phyloP scores from a whole-genome alignment of 2,329 filamentous ascomycete genomes.

The Blastomyces gilchristii region DNA sequence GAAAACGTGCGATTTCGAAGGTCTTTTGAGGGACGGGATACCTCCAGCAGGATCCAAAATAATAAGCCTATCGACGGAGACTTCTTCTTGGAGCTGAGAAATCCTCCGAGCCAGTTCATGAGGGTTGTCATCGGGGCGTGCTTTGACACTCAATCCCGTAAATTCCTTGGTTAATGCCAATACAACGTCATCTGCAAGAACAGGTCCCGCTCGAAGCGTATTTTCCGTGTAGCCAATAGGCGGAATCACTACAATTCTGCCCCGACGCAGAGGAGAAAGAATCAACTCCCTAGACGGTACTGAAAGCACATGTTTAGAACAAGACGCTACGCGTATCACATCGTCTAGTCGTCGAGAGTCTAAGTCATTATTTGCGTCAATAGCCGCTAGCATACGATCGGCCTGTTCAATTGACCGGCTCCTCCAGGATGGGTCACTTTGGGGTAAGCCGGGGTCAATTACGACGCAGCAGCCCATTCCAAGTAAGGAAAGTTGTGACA shows the following conservation, averaged over 20 bases:
- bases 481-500: constrained; percentile 71
- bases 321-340: constrained; percentile 33
- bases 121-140: constrained; percentile 37
- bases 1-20: constrained; percentile 63
- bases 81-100: constrained; percentile 39
- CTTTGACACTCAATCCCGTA: constrained; percentile 50
- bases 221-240: constrained; percentile 50
- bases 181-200: constrained; percentile 55
- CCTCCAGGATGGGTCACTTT: constrained; percentile 30
- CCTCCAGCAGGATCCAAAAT: constrained; percentile 79
- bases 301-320: constrained; percentile 26
- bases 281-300: constrained; percentile 44
- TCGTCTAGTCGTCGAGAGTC: constrained; percentile 60
- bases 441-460: constrained; percentile 54
- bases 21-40: constrained; percentile 55
- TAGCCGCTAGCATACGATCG: constrained; percentile 60
- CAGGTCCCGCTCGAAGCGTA: constrained; percentile 38
- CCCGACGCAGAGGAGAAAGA: constrained; percentile 54
- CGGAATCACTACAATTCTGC: constrained; percentile 61
- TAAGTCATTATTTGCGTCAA: constrained; percentile 56
- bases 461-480: constrained; percentile 76
- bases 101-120: constrained; percentile 31
- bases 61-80: constrained; percentile 73
- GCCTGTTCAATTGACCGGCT: constrained; percentile 52
- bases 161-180: constrained; percentile 69